phyloP scores from a whole-genome alignment of 2,329 filamentous ascomycete genomes.

The Paecilomyces sp. region DNA sequence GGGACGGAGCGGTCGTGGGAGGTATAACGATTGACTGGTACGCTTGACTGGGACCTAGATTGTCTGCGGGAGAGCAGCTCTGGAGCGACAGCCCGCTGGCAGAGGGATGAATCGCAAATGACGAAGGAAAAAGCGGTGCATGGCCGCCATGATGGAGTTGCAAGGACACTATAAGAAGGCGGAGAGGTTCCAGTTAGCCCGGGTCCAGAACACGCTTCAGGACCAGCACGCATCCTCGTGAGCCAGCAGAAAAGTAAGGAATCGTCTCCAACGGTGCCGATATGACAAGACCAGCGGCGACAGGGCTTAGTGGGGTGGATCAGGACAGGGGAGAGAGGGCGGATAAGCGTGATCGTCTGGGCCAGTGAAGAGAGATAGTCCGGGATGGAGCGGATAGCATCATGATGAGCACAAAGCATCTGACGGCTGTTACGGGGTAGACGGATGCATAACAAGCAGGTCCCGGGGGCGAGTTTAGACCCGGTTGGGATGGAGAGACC shows the following conservation, averaged over 20 bases:
- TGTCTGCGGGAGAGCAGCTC: conserved; percentile 8
- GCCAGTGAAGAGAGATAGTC: neutral
- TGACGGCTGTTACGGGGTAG: neutral
- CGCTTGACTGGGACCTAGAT: conserved; percentile 15
- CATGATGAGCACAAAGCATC: neutral
- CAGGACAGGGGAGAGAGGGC: neutral
- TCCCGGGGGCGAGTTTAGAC: neutral
- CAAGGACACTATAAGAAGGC: conserved; percentile 14
- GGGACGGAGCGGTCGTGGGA: neutral
- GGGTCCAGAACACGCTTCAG: neutral
- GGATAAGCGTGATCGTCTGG: neutral
- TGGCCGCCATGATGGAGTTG: conserved; percentile 17
- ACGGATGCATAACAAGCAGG: neutral
- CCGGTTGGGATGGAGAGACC: neutral
- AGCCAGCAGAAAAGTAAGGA: neutral
- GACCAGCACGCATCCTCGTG: neutral
- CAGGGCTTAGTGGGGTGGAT: conserved; percentile 1
- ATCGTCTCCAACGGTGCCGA: neutral
- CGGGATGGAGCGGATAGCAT: conserved; percentile 2
- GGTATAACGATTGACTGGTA: neutral
- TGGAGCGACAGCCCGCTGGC: conserved; percentile 2
- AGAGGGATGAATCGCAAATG: conserved; percentile 9
- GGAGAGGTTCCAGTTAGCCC: neutral
- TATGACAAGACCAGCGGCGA: neutral
- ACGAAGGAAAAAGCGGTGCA: conserved; percentile 10